Percentiles rank a stretch among this genome's conserved stretches.
phyloP scores from a whole-genome alignment of 2,329 filamentous ascomycete genomes.

The Albophoma yamanashiensis region DNA sequence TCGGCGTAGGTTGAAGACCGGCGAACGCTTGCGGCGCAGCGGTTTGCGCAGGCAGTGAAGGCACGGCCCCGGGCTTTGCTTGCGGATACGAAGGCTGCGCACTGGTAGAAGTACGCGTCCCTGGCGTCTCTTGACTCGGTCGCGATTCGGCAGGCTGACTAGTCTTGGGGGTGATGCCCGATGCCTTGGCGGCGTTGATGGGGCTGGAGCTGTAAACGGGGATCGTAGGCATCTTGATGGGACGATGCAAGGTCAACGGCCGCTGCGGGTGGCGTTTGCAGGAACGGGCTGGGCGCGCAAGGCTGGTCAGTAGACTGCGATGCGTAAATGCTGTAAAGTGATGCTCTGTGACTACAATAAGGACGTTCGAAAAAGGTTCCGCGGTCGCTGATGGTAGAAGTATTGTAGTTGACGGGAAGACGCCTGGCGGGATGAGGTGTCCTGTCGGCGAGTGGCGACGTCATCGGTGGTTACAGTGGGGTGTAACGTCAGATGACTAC shows the following conservation, averaged over 20 bases:
- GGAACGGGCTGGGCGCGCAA: neutral
- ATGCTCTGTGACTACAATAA: neutral
- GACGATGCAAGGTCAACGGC: too few species aligned
- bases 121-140: slow-evolving; percentile 12
- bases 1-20: slow-evolving; percentile 31
- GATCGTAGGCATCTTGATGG: slow-evolving; percentile 46
- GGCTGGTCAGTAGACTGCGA: neutral
- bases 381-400: neutral
- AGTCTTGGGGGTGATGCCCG: slow-evolving; percentile 37
- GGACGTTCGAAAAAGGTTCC: neutral
- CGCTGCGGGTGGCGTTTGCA: neutral
- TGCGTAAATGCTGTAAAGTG: neutral
- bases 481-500: neutral
- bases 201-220: slow-evolving; percentile 49
- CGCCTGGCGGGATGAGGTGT: neutral
- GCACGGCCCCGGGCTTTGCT: slow-evolving; percentile 36
- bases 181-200: slow-evolving; percentile 45
- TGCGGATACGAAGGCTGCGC: slow-evolving; percentile 22
- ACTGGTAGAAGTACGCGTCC: slow-evolving; percentile 13
- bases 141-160: neutral
- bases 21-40: slow-evolving; percentile 22
- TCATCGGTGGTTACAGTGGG: neutral
- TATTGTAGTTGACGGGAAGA: neutral
- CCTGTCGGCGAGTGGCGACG: neutral
- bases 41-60: slow-evolving; percentile 33